Base-by-base conservation (phyloP, 2,329 filamentous ascomycete genomes). In the Pezicula radicicola region DNA sequence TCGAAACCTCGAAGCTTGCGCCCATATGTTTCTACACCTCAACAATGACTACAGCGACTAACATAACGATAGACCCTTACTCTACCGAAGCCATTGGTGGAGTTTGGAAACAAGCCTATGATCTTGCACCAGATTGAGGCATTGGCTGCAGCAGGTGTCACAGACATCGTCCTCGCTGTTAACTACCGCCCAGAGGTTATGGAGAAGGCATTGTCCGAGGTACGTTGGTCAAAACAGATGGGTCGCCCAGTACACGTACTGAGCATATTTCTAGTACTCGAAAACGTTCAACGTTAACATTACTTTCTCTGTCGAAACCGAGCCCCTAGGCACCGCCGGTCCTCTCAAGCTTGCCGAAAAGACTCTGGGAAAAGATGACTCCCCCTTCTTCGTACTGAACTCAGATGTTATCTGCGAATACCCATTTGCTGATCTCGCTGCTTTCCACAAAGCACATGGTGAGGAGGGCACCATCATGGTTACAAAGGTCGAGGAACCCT, bases 51-150 rank as follows among this genome's bases (percentile, higher is more conserved):
- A 50, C 60, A 58, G 57, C 46, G 44, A 58, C 60, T 65, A 52
- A 66, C 56, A 27, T 36, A 48, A 13, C 19, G 19, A 53, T 55
- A 96, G 91, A 99, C 93, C 65, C 85, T 99, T 69, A 97, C 94
- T 48, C 89, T 97, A 62, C 93, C 93, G 57, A 99, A 97, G 76
- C 93, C 94, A 60, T 83, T 99, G 63, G 94, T 99, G 68, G 93
- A 99, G 77, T 99, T 99, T 69, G 91, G 85, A 69, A 99, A 99
- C 83, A 93, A 94, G 77, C 94, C 92, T 70, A 99, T 99, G 93
- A 97, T 99, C 73, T 82, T 95, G 68, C 93, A 97, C 76, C 93
- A 99, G 76, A 90, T 99, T 65, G 91, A 97, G 77, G 91, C 91
- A 61, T 83, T 99, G 62, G 93, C 94, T 63, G 88, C 86, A 55